Conservation (phyloP, 2,329 filamentous ascomycete genomes). For the Hymenoscyphus scutula region DNA sequence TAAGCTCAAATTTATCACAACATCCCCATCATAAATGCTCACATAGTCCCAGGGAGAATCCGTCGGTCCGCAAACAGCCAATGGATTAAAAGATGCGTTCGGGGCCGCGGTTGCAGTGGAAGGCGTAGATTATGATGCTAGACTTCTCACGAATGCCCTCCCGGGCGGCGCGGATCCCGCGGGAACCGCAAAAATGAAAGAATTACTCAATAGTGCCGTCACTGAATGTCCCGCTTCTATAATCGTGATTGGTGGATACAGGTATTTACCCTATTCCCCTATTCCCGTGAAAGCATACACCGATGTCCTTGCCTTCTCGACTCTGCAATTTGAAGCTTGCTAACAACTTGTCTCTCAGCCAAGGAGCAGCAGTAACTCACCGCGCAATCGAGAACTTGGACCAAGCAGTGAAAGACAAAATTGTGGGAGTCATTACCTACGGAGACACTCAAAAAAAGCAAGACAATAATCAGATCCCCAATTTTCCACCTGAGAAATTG, state of each 20-base stretch:
- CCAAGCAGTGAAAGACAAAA: slow-evolving; percentile 26
- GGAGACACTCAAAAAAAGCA: slow-evolving; percentile 41
- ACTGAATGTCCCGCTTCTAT: slow-evolving; percentile 37
- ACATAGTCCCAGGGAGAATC: not conserved
- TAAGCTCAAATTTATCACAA: too few species aligned
- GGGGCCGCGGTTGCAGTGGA: slow-evolving; percentile 25
- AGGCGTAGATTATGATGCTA: slow-evolving; percentile 34
- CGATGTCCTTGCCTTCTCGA: too few species aligned
- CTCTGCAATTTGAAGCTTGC: too few species aligned
- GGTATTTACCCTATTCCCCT: slow-evolving; percentile 9
- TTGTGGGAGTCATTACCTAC: slow-evolving; percentile 40
- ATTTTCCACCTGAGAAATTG: slow-evolving; percentile 32
- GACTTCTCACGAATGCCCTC: slow-evolving; percentile 19
- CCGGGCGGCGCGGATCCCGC: slow-evolving; percentile 15
- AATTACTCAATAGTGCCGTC: slow-evolving; percentile 33
- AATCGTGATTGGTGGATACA: slow-evolving; percentile 39
- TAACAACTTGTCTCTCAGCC: too few species aligned
- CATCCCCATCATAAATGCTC: not conserved
- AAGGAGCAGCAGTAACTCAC: slow-evolving; percentile 43
- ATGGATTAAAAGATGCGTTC: slow-evolving; percentile 19
- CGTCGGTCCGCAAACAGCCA: not conserved
- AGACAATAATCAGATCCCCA: slow-evolving; percentile 37
- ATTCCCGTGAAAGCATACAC: too few species aligned
- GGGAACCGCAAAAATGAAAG: slow-evolving; percentile 19
- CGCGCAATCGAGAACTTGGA: slow-evolving; percentile 37